These are phyloP conservation scores for Calonectria hawksworthii DNA, from an alignment of 2,329 filamentous ascomycete species.

Conservation along the genomic window DNA sequence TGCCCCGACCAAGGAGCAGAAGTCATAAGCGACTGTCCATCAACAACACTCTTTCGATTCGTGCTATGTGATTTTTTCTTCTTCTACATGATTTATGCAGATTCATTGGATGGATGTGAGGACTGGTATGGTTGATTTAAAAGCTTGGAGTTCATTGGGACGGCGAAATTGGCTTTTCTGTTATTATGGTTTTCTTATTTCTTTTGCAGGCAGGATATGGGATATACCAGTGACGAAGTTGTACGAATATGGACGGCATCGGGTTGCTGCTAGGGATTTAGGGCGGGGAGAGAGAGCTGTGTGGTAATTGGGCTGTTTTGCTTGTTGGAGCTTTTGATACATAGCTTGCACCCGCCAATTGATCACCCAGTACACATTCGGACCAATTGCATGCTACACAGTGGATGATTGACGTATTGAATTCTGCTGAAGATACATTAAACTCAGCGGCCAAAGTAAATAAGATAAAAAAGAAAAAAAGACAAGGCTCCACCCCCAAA, in stretches of 20 bases:
- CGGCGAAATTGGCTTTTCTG: background rate
- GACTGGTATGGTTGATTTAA: background rate
- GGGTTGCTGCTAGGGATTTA: background rate
- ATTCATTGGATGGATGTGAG: background rate
- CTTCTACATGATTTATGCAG: background rate
- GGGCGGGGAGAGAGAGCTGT: background rate
- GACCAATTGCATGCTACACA: too few species aligned
- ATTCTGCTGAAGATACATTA: background rate
- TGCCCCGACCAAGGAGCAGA: slow-evolving; percentile 37
- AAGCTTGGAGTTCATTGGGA: background rate
- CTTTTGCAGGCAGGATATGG: background rate
- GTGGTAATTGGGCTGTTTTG: background rate
- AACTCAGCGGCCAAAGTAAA: background rate
- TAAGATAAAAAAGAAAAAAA: background rate
- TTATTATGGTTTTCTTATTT: background rate
- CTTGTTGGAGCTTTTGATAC: background rate
- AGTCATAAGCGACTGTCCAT: slow-evolving; percentile 42
- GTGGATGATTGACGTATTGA: background rate
- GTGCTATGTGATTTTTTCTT: background rate
- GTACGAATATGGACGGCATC: background rate
- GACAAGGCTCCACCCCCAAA: background rate
- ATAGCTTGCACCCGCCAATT: background rate
- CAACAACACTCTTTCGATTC: background rate
- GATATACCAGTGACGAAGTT: slow-evolving; percentile 11
- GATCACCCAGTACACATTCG: background rate